phyloP scores from a whole-genome alignment of 495 filamentous ascomycete genomes.

The Hypoxylon lienhwacheense region DNA sequence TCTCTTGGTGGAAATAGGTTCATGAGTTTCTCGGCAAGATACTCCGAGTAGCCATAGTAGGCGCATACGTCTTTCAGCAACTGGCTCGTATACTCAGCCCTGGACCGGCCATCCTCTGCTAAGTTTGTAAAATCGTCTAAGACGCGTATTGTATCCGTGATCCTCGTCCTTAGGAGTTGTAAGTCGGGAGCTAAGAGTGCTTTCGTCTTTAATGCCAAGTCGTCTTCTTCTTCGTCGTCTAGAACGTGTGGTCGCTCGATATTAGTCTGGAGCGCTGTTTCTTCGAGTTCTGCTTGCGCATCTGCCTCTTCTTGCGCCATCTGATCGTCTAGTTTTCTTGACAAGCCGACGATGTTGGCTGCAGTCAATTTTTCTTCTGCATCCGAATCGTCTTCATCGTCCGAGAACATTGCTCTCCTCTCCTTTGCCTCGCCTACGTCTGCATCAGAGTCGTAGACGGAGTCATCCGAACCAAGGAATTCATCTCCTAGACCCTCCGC shows the following conservation, averaged over 20 bases:
- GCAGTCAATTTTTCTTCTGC: constrained; percentile 90
- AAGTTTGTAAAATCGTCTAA: constrained; percentile 83
- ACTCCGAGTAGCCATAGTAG: constrained; percentile 88
- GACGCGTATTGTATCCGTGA: constrained; percentile 90
- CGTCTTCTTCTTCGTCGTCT: constrained; percentile 53
- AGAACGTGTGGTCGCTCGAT: constrained; percentile 77
- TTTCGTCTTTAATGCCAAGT: constrained; percentile 49
- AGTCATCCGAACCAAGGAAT: constrained; percentile 60
- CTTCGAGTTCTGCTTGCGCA: constrained; percentile 77
- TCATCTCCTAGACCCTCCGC: constrained; percentile 53
- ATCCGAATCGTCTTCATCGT: constrained; percentile 89
- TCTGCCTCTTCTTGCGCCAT: constrained; percentile 71
- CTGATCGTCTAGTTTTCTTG: constrained; percentile 74
- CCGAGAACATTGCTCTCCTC: constrained; percentile 77
- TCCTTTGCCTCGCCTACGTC: constrained; percentile 65
- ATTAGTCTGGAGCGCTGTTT: constrained; percentile 91
- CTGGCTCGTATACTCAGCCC: constrained; percentile 83
- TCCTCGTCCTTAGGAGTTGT: constrained; percentile 83
- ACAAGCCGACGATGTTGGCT: constrained; percentile 92
- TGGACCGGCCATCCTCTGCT: constrained; percentile 72
- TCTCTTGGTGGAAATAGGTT: constrained; percentile 91
- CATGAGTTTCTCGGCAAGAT: constrained; percentile 82
- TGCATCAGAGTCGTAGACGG: constrained; percentile 77
- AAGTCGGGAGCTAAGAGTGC: constrained; percentile 77
- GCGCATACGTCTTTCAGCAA: constrained; percentile 89